Evolutionary conservation across 2,329 filamentous ascomycete species (phyloP).

Genomic region (Colletotrichum chrysophilum): DNA sequence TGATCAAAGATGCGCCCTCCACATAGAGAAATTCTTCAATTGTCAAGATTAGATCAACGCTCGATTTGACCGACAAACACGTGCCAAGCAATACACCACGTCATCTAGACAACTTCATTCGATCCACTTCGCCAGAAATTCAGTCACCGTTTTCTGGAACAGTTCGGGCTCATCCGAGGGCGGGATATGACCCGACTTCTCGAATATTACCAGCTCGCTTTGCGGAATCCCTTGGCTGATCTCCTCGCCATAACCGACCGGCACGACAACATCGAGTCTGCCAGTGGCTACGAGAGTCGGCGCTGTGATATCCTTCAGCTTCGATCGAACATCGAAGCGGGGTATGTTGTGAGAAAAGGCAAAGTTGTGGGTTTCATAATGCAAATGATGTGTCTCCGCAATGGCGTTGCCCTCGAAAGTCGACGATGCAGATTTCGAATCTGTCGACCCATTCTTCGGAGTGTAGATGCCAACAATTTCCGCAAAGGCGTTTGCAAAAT

Average conservation of each 20-base stretch:
- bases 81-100: neutral
- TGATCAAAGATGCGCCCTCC: constrained; percentile 14
- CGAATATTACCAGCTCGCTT: constrained; percentile 26
- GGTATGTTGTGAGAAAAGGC: constrained; percentile 26
- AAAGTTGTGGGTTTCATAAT: constrained; percentile 27
- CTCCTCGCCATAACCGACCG: constrained; percentile 25
- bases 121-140: constrained; percentile 9
- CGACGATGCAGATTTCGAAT: neutral
- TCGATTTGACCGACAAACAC: neutral
- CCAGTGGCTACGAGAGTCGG: constrained; percentile 27
- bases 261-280: constrained; percentile 25
- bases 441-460: neutral
- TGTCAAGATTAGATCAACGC: neutral
- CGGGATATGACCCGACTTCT: constrained; percentile 26
- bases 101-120: neutral
- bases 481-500: constrained; percentile 18
- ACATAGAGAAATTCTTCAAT: neutral
- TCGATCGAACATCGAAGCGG: constrained; percentile 25
- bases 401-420: neutral
- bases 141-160: constrained; percentile 14
- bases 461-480: constrained; percentile 26
- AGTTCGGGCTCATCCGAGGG: constrained; percentile 24
- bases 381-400: constrained; percentile 2
- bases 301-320: constrained; percentile 19
- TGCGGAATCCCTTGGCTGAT: constrained; percentile 19